Percentiles rank a stretch among this genome's conserved stretches.
phyloP scores from a whole-genome alignment of 2,329 filamentous ascomycete species.

The Colletotrichum agaves region DNA sequence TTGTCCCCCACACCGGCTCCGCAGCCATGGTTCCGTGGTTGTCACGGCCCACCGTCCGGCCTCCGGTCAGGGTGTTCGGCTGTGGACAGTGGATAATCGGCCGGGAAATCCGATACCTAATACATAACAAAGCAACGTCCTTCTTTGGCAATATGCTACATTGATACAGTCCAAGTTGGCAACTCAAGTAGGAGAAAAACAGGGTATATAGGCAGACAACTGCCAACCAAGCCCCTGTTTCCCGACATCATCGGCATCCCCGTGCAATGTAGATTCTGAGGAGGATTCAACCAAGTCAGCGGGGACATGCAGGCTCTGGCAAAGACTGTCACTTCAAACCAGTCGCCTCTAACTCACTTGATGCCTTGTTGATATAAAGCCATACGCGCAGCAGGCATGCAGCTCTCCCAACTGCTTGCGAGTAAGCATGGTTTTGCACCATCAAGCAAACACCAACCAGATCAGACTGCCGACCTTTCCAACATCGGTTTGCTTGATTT shows the following conservation, averaged over 20 bases:
- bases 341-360: constrained; percentile 45
- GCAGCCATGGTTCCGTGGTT: constrained; percentile 51
- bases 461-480: constrained; percentile 55
- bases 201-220: too few species aligned
- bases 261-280: constrained; percentile 47
- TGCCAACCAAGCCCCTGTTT: too few species aligned
- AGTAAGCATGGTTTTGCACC: constrained; percentile 2
- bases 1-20: constrained; percentile 53
- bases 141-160: constrained; percentile 58
- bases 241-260: constrained; percentile 48
- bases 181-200: too few species aligned
- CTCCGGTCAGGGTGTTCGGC: constrained; percentile 50
- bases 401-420: constrained; percentile 51
- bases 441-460: constrained; percentile 40
- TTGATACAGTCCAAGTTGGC: constrained; percentile 51
- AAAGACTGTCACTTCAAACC: too few species aligned
- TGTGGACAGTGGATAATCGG: constrained; percentile 54
- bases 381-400: constrained; percentile 55
- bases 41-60: constrained; percentile 50
- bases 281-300: not conserved
- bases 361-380: constrained; percentile 55
- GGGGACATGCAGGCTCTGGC: not conserved
- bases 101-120: constrained; percentile 53
- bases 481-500: constrained; percentile 52
- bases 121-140: constrained; percentile 56